phyloP scores from a whole-genome alignment of 371 early-diverging fungal species.

The Apophysomyces elegans region DNA sequence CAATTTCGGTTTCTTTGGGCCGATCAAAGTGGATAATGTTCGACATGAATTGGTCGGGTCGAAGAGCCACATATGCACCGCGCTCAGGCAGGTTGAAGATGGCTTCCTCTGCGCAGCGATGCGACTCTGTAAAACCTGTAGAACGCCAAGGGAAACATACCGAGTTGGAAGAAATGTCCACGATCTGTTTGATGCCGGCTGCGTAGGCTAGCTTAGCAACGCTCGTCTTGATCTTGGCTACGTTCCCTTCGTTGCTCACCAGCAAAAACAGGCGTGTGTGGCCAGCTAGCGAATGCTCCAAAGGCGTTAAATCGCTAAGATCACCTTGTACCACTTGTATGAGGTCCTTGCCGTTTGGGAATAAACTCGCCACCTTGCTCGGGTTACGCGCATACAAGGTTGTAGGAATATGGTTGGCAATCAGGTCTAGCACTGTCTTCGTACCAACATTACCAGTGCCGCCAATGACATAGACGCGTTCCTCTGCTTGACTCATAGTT shows the following conservation, averaged over 20 bases:
- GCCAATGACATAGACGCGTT: conserved; percentile 24
- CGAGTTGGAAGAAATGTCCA: conserved; percentile 30
- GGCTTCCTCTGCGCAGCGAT: conserved; percentile 21
- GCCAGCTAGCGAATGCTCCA: conserved; percentile 27
- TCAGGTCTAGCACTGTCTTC: conserved; percentile 13
- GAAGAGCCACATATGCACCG: conserved; percentile 18
- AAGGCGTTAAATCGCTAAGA: conserved; percentile 17
- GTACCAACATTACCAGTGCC: conserved; percentile 26
- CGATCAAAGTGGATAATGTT: conserved; percentile 1
- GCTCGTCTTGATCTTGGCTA: conserved; percentile 10
- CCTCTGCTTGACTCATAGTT: not conserved
- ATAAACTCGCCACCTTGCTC: conserved; percentile 11
- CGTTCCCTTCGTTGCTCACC: conserved; percentile 8
- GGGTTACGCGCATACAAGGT: conserved; percentile 21
- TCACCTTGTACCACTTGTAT: conserved; percentile 30
- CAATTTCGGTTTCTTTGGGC: not conserved
- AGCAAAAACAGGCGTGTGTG: conserved; percentile 36
- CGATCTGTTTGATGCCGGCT: conserved; percentile 41
- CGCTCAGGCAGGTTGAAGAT: conserved; percentile 20
- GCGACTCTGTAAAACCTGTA: not conserved
- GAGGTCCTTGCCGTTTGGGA: not conserved
- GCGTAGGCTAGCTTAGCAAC: conserved; percentile 29
- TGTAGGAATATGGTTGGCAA: conserved; percentile 15
- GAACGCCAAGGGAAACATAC: conserved; percentile 25
- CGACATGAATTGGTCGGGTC: conserved; percentile 23